Evolutionary conservation across 306 rosid genomes (phyloP).

Genomic region (Quercus dentata): DNA sequence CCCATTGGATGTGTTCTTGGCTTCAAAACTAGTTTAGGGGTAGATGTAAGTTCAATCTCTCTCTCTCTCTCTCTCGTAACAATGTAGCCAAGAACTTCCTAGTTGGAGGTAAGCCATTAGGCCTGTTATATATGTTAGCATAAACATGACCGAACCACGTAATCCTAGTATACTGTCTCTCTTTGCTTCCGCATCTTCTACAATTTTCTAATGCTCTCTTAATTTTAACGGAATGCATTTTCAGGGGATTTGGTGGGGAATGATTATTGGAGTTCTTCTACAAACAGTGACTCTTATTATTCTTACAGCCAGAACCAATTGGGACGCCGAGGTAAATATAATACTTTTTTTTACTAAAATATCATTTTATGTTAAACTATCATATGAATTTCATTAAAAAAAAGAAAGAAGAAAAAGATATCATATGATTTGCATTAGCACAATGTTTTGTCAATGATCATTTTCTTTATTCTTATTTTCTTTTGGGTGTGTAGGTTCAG

Average conservation of each 20-base stretch:
- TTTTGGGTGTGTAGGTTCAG: conserved; percentile 35
- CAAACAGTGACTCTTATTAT: conserved; percentile 56
- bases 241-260: conserved; percentile 79
- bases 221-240: background rate
- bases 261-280: conserved; percentile 63
- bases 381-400: background rate
- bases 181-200: too few species aligned
- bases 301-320: conserved; percentile 59
- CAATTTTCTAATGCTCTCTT: background rate
- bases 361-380: background rate
- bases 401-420: background rate
- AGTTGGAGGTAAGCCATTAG: too few species aligned
- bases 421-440: background rate
- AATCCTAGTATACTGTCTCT: too few species aligned
- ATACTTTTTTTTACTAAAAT: background rate
- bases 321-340: conserved; percentile 53
- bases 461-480: background rate
- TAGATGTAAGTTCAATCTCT: conserved; percentile 35
- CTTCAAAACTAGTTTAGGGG: conserved; percentile 57
- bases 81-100: too few species aligned
- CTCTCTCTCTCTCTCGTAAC: background rate
- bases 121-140: too few species aligned
- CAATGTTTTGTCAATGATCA: background rate
- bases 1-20: conserved; percentile 72
- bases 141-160: too few species aligned